A percentile compares a stretch with the other conserved stretches of the same genome.
These are phyloP conservation scores for Neurospora sp. DNA, from an alignment of 2,329 filamentous ascomycete species.

Conservation along the genomic window DNA sequence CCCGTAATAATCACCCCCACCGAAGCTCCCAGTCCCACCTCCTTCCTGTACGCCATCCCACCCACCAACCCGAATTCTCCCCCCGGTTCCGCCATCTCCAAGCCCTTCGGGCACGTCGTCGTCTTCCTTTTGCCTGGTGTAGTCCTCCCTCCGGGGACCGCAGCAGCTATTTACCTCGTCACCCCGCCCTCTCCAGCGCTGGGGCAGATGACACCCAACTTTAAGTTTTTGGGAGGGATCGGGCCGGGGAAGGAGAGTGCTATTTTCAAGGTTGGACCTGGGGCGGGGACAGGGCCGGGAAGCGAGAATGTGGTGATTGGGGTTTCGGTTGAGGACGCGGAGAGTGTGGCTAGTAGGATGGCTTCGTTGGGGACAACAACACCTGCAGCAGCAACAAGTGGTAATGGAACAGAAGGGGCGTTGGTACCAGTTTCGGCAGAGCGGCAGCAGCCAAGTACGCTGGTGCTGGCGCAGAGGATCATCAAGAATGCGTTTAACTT, in stretches of 20 bases:
- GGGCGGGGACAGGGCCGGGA: slow-evolving; percentile 9
- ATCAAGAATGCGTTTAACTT: slow-evolving; percentile 98
- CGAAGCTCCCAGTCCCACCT: slow-evolving; percentile 41
- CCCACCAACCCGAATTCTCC: slow-evolving; percentile 22
- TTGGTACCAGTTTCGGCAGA: slow-evolving; percentile 12
- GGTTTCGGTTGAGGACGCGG: slow-evolving; percentile 69
- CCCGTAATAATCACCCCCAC: slow-evolving; percentile 46
- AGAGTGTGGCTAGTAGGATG: slow-evolving; percentile 59
- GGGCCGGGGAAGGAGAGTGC: slow-evolving; percentile 85
- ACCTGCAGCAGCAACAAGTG: slow-evolving; percentile 11
- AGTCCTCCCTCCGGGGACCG: slow-evolving; percentile 62
- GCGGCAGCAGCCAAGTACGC: slow-evolving; percentile 47
- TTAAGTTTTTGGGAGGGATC: slow-evolving; percentile 80
- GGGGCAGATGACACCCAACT: slow-evolving; percentile 41
- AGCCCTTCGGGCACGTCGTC: slow-evolving; percentile 69
- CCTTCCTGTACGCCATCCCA: slow-evolving; percentile 45
- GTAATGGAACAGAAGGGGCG: slow-evolving; percentile 15
- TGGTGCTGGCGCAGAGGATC: slow-evolving; percentile 79
- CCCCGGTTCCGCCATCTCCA: slow-evolving; percentile 12
- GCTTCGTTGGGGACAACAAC: slow-evolving; percentile 43
- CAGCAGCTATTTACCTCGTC: slow-evolving; percentile 81
- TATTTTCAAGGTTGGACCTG: slow-evolving; percentile 65
- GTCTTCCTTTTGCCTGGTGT: slow-evolving; percentile 80
- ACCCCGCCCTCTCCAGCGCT: slow-evolving; percentile 36
- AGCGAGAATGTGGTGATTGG: slow-evolving; percentile 58